These are phyloP conservation scores for Trichaptum fuscoviolaceum DNA, from an alignment of 768 basidiomycete species.

Conservation along the genomic window DNA sequence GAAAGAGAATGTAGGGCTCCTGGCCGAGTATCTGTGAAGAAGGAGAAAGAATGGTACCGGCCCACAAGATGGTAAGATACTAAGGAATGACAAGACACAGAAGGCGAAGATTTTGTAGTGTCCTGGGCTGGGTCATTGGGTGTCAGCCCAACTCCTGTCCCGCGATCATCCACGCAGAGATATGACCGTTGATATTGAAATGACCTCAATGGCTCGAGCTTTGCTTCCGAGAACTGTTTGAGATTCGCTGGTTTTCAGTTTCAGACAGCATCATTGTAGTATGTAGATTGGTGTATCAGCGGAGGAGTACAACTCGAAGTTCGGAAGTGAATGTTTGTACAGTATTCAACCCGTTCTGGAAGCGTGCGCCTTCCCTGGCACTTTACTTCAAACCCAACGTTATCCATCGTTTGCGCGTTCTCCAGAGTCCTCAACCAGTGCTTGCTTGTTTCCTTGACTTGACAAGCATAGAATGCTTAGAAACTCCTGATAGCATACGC, in stretches of 20 bases:
- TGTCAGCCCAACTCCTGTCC: not conserved
- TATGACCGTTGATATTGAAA: not conserved
- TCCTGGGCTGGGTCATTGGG: not conserved
- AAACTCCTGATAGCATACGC: not conserved
- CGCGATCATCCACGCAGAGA: not conserved
- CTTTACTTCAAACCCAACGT: too few species aligned
- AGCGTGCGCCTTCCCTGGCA: too few species aligned
- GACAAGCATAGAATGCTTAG: not conserved
- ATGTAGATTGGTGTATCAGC: too few species aligned
- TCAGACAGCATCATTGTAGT: too few species aligned
- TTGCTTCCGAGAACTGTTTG: too few species aligned
- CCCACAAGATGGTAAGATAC: not conserved
- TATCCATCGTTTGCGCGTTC: too few species aligned
- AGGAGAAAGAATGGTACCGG: slow-evolving; percentile 2
- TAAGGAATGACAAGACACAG: not conserved
- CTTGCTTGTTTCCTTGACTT: not conserved
- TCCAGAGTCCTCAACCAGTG: too few species aligned
- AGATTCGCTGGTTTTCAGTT: too few species aligned
- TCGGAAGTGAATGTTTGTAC: too few species aligned
- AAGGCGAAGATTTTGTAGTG: not conserved
- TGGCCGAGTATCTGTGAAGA: not conserved
- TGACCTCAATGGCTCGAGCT: not conserved
- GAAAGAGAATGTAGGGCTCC: slow-evolving; percentile 1
- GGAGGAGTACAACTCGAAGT: too few species aligned
- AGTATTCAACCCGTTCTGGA: too few species aligned